A percentile compares a stretch with the other conserved stretches of the same genome.
Conservation (phyloP, 441 rosid genomes). For the Sinapis alba region DNA sequence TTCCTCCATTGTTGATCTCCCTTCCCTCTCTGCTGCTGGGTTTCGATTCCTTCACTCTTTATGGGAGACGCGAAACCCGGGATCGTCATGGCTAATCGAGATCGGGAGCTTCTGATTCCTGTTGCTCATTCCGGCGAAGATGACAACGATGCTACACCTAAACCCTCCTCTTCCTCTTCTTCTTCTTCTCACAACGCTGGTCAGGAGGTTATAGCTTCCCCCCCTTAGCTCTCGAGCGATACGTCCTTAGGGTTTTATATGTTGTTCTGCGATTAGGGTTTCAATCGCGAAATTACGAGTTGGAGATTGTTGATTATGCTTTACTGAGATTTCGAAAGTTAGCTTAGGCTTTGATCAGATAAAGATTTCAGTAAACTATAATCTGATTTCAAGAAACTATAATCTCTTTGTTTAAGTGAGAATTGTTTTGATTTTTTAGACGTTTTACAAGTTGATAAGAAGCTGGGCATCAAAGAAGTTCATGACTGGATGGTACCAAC, state of each 20-base stretch:
- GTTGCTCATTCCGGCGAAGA: slow-evolving; percentile 59
- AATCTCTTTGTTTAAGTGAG: not conserved
- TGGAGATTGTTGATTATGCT: not conserved
- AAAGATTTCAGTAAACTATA: not conserved
- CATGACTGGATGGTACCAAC: slow-evolving; percentile 91
- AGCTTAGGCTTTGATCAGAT: slow-evolving; percentile 14
- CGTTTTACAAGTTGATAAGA: slow-evolving; percentile 80
- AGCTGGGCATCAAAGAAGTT: slow-evolving; percentile 99
- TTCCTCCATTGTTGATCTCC: slow-evolving; percentile 24
- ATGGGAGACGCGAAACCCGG: slow-evolving; percentile 87
- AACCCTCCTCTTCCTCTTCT: slow-evolving; percentile 66
- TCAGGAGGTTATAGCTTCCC: slow-evolving; percentile 62
- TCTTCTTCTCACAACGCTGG: slow-evolving; percentile 74
- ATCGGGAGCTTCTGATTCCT: slow-evolving; percentile 95
- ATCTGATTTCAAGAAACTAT: not conserved
- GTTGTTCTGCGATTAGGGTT: slow-evolving; percentile 6
- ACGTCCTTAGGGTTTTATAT: slow-evolving; percentile 21
- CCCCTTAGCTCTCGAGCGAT: not conserved
- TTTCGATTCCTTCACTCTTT: slow-evolving; percentile 27
- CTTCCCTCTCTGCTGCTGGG: slow-evolving; percentile 14
- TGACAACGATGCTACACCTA: slow-evolving; percentile 47
- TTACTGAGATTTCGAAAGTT: slow-evolving; percentile 4
- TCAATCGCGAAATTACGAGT: slow-evolving; percentile 1
- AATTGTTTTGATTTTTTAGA: slow-evolving; percentile 49
- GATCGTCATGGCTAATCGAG: slow-evolving; percentile 69